Evolutionary conservation across 192 early-diverging fungal genomes (phyloP).

Genomic region (Phlyctochytrium planicorne): DNA sequence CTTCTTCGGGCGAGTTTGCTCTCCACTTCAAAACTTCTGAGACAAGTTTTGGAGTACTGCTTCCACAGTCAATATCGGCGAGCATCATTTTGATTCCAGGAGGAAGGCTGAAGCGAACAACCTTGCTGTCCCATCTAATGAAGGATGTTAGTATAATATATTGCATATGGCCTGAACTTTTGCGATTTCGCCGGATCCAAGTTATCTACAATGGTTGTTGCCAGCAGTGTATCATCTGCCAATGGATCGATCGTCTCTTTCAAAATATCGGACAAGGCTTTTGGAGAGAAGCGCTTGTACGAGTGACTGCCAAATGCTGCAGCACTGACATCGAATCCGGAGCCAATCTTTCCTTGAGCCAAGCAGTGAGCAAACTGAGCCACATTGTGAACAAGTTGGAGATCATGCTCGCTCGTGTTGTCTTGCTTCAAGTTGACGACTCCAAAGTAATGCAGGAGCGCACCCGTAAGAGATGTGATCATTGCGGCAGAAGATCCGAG

Average conservation of each 20-base stretch:
- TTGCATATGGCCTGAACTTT: no score
- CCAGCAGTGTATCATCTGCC: not conserved
- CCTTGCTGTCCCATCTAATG: slow-evolving; percentile 69
- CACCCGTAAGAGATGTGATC: slow-evolving; percentile 86
- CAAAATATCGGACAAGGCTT: slow-evolving; percentile 35
- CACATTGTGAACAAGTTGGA: slow-evolving; percentile 72
- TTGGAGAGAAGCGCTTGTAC: slow-evolving; percentile 81
- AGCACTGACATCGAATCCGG: slow-evolving; percentile 92
- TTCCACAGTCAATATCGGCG: slow-evolving; percentile 93
- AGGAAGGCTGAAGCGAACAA: slow-evolving; percentile 67
- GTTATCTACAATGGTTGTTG: slow-evolving; percentile 9
- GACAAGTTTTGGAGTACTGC: slow-evolving; percentile 91
- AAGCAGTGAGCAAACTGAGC: slow-evolving; percentile 93
- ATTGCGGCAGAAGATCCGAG: slow-evolving; percentile 96
- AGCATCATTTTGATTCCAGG: slow-evolving; percentile 71
- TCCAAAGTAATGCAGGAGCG: slow-evolving; percentile 74
- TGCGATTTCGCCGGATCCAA: not conserved
- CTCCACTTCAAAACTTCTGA: slow-evolving; percentile 85
- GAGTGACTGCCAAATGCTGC: slow-evolving; percentile 90
- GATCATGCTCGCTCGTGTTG: not conserved
- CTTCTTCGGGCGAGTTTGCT: slow-evolving; percentile 61
- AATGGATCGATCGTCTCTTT: not conserved
- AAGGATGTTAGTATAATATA: slow-evolving; percentile 15
- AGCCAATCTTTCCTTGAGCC: slow-evolving; percentile 98
- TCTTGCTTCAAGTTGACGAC: slow-evolving; percentile 26